Evolutionary conservation across 2,329 filamentous ascomycete genomes (phyloP).

Genomic region (Arthroderma uncinatum): DNA sequence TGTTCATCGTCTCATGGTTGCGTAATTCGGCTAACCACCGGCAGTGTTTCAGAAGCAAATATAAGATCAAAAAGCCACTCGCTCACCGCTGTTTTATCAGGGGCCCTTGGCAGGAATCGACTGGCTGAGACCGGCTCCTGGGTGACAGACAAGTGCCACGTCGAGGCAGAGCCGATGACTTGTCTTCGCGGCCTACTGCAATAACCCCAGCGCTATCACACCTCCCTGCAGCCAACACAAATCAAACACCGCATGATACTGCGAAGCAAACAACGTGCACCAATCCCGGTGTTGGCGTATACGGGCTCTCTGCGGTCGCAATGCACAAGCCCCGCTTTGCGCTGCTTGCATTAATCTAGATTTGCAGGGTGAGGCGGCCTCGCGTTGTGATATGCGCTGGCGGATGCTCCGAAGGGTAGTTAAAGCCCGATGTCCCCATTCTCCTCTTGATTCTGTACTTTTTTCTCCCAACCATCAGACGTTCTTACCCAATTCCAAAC

Average conservation of each 20-base stretch:
- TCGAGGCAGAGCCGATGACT: background rate
- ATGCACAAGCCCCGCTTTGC: background rate
- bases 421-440: constrained; percentile 21
- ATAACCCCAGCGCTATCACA: constrained; percentile 3
- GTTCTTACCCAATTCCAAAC: constrained; percentile 6
- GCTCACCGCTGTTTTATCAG: background rate
- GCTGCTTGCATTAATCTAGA: background rate
- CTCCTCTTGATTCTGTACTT: constrained; percentile 3
- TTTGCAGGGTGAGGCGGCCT: constrained; percentile 3
- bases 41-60: constrained; percentile 1
- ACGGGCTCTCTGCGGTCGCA: background rate
- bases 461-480: constrained; percentile 6
- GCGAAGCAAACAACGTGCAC: constrained; percentile 2
- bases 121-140: background rate
- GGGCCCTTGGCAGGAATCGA: background rate
- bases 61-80: background rate
- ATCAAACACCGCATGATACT: constrained; percentile 2
- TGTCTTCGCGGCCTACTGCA: constrained; percentile 2
- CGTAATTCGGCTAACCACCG: background rate
- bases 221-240: background rate
- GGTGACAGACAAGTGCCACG: background rate
- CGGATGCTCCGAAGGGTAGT: constrained; percentile 1
- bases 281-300: background rate
- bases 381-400: background rate
- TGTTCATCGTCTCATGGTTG: background rate